Base-by-base conservation (phyloP, 352 stramenopile species). In the Globisporangium apiculatum region DNA sequence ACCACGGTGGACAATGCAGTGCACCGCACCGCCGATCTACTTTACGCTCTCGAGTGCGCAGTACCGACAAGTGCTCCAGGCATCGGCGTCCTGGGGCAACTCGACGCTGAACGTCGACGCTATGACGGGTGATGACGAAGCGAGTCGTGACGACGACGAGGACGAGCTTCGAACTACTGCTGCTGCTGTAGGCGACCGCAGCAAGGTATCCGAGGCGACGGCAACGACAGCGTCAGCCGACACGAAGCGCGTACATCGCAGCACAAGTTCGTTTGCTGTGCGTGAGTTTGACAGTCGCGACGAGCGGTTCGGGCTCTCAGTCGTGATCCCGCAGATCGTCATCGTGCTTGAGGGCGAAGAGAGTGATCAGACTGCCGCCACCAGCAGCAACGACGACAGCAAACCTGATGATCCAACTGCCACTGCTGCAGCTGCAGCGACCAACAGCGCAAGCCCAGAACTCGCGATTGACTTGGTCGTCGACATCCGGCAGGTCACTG, bases 41-140 rank as follows among this genome's bases (percentile, higher is more conserved):
- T 86, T 91, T 51, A 81, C 76, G 0, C 64, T 91, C 14, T 87
- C 76, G 0, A 88, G 72, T 51, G 62, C 72, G 1, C 81, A 91
- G 57, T 88, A 87, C 31, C 69, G 79, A 7, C 79, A 91, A 63
- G 72, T 89, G 8, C 42, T 89, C 10, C 72, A 83, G 47, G 74
- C 77, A 36, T 87, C 77, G n/a, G 63, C 72, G 7, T 68, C 76
- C 8, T 90, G 80, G 80, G 66, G 73, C 51, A 57, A 62, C 2
- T 75, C 73, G 9, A 67, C 45, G 5, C 42, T 47, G 4, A 6
- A 47, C 12, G 11, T 12, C 42, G 42, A 47, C 42, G 10, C 42
- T 31, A 31, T 2, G 24, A 31, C 3, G 24, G 24, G 0, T 31
- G 24, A 31, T 31, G 24, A 31, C 3, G 24, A 31, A 31, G 24